Base-by-base conservation (phyloP, 2,329 filamentous ascomycete genomes). In the Trichophyton verrucosum region DNA sequence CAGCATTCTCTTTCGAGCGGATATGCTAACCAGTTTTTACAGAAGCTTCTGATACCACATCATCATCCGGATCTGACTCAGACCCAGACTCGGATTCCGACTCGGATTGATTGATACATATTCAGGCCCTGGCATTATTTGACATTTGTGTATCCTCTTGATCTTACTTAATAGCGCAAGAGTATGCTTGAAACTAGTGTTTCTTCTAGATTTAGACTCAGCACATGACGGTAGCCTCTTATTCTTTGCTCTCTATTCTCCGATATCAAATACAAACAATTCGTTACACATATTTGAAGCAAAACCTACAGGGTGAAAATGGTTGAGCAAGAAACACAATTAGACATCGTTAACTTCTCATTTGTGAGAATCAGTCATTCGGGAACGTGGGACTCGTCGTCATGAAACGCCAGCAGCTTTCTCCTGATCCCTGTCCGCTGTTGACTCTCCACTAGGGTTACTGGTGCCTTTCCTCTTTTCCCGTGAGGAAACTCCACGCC, bases 391-490 rank as follows among this genome's bases (percentile, higher is more conserved):
- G 33, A 17, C 9, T 38, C 27, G 36, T 17, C 11, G 24, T 44
- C 46, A 55, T 60, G 15, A 30, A 62, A 42, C n/a, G 9, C 24
- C 13, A 2, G 33, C n/a, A 38, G 27, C 64, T 57, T 65, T 70
- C 53, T 73, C 69, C 59, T 66, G 74, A 44, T 72, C 73, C 17
- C 68, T 71, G n/a, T 66, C 61, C 4, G 65, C 68, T 13, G 68
- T 61, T 46, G 67, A 61, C 22, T 65, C 65, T 47, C 70, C 68
- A n/a, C 55, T 17, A 53, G 49, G 49, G 17, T 33, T 33, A 30
- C 33, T 33, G 1, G 55, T 38, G 20, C 17, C 38, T 47, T 46
- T 59, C 57, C 57, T 59, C 46, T 47, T 59, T 49, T 59, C 57
- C 42, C n/a, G 30, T 1, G 20, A 56, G 8, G 60, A 58, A 24